Conservation (phyloP, 805 yeast species). For the Cyberlindnera meyerae region DNA sequence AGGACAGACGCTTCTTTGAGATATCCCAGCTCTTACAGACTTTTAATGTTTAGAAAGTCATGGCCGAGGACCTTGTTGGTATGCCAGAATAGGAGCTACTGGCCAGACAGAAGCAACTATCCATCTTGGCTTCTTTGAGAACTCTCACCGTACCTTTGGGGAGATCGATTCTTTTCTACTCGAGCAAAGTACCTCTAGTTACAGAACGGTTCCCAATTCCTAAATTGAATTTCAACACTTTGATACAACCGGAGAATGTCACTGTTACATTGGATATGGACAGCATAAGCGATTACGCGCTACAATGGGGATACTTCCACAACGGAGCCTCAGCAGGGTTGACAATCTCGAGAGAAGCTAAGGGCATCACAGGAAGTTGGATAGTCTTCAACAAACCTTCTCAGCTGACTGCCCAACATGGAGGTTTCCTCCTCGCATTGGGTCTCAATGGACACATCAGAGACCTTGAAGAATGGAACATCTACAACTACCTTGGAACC, state of each 20-base stretch:
- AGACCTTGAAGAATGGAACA: constrained; percentile 90
- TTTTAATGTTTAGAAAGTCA: constrained; percentile 55
- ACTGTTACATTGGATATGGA: constrained; percentile 58
- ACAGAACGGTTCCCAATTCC: constrained; percentile 85
- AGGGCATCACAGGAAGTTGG: constrained; percentile 85
- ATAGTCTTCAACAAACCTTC: constrained; percentile 76
- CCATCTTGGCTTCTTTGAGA: constrained; percentile 58
- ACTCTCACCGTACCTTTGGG: constrained; percentile 77
- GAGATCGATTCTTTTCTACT: constrained; percentile 65
- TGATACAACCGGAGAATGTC: constrained; percentile 61
- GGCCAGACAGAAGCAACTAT: constrained; percentile 50
- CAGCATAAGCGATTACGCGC: constrained; percentile 40
- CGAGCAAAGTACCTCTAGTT: constrained; percentile 67
- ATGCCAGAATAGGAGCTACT: constrained; percentile 54
- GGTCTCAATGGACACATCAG: constrained; percentile 89
- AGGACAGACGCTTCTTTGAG: constrained; percentile 77
- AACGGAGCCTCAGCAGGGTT: constrained; percentile 89
- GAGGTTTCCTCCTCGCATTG: constrained; percentile 88
- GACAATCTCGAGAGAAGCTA: constrained; percentile 61
- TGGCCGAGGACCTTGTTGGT: constrained; percentile 21
- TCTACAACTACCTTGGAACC: constrained; percentile 87
- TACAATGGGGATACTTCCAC: constrained; percentile 86
- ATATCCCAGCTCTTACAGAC: constrained; percentile 68
- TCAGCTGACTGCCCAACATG: constrained; percentile 69
- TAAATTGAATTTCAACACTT: constrained; percentile 60